phyloP scores from a whole-genome alignment of 2,329 filamentous ascomycete genomes.

The Scedosporium boydii region DNA sequence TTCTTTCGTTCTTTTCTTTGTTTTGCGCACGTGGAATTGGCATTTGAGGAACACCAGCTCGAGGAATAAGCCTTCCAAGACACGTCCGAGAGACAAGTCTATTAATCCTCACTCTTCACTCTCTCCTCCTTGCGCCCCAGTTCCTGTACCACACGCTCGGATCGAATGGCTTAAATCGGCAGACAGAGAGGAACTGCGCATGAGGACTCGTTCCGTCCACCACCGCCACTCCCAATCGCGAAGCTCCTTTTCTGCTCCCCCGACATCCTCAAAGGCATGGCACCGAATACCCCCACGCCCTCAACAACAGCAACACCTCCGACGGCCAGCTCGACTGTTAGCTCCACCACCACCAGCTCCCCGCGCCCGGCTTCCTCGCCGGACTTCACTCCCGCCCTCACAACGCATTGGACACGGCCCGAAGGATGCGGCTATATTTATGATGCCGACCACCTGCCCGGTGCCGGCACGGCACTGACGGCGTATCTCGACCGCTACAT shows the following conservation, averaged over 20 bases:
- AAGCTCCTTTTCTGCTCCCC: not conserved
- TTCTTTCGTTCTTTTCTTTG: no score
- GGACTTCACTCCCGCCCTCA: constrained; percentile 22
- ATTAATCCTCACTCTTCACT: not conserved
- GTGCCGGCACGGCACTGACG: constrained; percentile 18
- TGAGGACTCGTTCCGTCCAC: not conserved
- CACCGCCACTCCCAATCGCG: not conserved
- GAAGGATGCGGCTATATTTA: constrained; percentile 29
- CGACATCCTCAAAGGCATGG: not conserved
- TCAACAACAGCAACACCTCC: not conserved
- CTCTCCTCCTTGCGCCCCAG: not conserved
- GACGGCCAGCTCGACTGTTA: not conserved
- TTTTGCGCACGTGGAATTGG: no score
- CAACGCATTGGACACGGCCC: constrained; percentile 26
- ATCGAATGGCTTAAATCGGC: not conserved
- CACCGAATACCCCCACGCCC: not conserved
- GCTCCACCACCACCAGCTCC: not conserved
- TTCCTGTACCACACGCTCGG: no score
- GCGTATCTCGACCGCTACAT: constrained; percentile 29
- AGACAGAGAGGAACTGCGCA: not conserved
- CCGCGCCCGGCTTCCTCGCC: not conserved
- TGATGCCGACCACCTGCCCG: constrained; percentile 17
- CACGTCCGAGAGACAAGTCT: no score
- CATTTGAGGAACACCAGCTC: no score
- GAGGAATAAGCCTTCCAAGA: no score